These are phyloP conservation scores for Nannizzia gypsea DNA, from an alignment of 2,329 filamentous ascomycete species.

Conservation along the genomic window DNA sequence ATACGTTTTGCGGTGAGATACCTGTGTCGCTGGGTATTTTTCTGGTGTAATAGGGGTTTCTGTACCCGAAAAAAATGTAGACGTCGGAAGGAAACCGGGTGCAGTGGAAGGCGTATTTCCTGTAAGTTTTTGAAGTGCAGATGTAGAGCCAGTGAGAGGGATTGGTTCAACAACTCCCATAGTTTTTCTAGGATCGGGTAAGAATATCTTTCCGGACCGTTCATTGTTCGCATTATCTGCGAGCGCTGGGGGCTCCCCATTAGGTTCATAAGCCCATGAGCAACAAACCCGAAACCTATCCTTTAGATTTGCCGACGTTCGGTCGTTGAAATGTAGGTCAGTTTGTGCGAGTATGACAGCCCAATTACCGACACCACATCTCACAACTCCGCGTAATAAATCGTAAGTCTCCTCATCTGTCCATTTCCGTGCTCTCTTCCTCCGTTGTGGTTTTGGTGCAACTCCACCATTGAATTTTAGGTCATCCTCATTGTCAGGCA, in stretches of 20 bases:
- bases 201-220: slow-evolving; percentile 12
- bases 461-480: not conserved
- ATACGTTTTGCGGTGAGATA: not conserved
- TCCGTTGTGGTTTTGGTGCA: slow-evolving; percentile 26
- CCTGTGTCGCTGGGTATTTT: not conserved
- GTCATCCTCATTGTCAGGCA: not conserved
- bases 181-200: slow-evolving; percentile 17
- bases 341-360: slow-evolving; percentile 48
- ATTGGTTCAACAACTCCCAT: slow-evolving; percentile 8
- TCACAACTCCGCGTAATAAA: slow-evolving; percentile 47
- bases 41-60: not conserved
- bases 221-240: slow-evolving; percentile 9
- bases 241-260: slow-evolving; percentile 24
- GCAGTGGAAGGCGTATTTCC: not conserved
- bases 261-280: slow-evolving; percentile 36
- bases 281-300: slow-evolving; percentile 48
- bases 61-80: not conserved
- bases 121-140: not conserved
- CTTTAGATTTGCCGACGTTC: slow-evolving; percentile 52
- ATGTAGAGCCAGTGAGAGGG: not conserved
- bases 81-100: not conserved
- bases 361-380: slow-evolving; percentile 54
- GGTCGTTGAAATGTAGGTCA: slow-evolving; percentile 45
- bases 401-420: slow-evolving; percentile 50
- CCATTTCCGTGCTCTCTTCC: slow-evolving; percentile 44